phyloP scores from a whole-genome alignment of 1,284 basidiomycete species.

The Fomitopsis pinicola region DNA sequence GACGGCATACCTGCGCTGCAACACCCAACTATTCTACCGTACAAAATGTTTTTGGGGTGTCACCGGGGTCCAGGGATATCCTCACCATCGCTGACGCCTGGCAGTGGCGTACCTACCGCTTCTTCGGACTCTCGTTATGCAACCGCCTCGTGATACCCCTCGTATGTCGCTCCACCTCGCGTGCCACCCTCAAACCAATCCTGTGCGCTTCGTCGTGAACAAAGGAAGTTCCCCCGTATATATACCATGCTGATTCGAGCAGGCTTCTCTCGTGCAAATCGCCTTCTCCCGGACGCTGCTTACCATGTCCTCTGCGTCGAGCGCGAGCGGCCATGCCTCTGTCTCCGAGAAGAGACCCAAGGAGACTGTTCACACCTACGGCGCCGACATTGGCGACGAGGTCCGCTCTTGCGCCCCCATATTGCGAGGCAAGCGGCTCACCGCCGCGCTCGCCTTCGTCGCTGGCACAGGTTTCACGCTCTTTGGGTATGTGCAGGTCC shows the following conservation, averaged over 20 bases:
- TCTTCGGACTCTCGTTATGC: neutral
- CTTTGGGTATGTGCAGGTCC: constrained; percentile 41
- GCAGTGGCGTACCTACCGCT: neutral
- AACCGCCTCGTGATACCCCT: neutral
- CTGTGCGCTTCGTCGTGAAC: constrained; percentile 1
- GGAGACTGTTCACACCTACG: constrained; percentile 8
- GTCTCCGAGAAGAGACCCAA: constrained; percentile 4
- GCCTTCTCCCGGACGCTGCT: neutral
- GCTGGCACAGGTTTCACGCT: constrained; percentile 54
- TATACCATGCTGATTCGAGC: neutral
- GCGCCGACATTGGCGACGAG: constrained; percentile 17
- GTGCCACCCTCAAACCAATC: constrained; percentile 1
- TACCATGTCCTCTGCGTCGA: constrained; percentile 5
- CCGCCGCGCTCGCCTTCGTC: constrained; percentile 44
- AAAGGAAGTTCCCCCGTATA: constrained; percentile 2
- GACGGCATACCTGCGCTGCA: neutral
- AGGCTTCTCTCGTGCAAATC: neutral
- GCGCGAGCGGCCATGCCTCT: neutral
- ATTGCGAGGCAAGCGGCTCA: constrained; percentile 39
- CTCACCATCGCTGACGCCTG: neutral
- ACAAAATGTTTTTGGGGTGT: constrained; percentile 3
- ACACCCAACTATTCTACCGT: neutral
- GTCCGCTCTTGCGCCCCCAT: constrained; percentile 23
- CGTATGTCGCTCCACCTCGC: neutral
- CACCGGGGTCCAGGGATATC: neutral